Percentiles rank a stretch among this genome's conserved stretches.
Evolutionary conservation across 495 filamentous ascomycete genomes (phyloP).

Genomic region (Lasiosphaeria hispida): DNA sequence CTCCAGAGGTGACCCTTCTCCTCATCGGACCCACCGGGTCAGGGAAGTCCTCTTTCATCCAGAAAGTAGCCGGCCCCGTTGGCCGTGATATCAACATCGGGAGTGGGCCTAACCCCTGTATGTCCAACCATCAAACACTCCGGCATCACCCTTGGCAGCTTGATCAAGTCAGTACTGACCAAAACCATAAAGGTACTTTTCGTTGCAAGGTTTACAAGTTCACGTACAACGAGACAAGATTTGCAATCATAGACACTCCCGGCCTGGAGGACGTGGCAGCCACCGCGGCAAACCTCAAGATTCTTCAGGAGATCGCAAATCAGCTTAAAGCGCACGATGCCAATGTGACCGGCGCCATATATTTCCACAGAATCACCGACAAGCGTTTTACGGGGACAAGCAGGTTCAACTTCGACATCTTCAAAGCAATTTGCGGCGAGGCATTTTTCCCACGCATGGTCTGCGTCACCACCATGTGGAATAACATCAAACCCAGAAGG

Average conservation of each 20-base stretch:
- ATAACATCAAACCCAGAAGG: not conserved
- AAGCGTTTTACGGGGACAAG: not conserved
- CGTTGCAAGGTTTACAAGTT: not conserved
- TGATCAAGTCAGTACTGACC: not conserved
- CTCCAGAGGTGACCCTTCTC: not conserved
- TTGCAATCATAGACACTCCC: not conserved
- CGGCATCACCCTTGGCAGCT: not conserved
- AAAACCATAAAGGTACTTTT: not conserved
- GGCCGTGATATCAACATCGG: not conserved
- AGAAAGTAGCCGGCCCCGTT: not conserved
- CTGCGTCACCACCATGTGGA: slow-evolving; percentile 1
- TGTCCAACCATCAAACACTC: not conserved
- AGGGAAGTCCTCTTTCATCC: not conserved
- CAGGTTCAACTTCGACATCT: not conserved
- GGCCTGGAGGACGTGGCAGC: not conserved
- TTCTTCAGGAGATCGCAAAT: not conserved
- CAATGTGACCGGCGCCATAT: not conserved
- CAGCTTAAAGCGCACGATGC: not conserved
- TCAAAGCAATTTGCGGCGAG: slow-evolving; percentile 3
- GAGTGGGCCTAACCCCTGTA: not conserved
- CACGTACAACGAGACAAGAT: not conserved
- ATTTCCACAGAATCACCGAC: slow-evolving; percentile 1
- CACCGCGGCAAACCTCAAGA: not conserved
- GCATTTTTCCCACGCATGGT: not conserved
- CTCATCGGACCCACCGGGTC: slow-evolving; percentile 3